Base-by-base conservation (phyloP, 2,329 filamentous ascomycete species). In the Colletotrichum tabaci region DNA sequence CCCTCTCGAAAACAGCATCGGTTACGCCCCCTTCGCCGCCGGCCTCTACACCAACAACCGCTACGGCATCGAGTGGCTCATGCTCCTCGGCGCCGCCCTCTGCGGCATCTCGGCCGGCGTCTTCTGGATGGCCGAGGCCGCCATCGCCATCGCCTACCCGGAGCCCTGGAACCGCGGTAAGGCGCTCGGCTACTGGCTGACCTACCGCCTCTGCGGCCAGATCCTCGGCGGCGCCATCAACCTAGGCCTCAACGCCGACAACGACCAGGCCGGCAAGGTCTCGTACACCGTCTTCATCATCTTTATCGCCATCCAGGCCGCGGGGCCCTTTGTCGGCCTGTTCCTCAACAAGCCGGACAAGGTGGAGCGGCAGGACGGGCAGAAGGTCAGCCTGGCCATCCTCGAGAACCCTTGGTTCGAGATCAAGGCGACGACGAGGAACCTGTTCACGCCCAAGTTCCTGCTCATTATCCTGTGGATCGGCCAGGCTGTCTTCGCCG, bases 51-150 rank as follows among this genome's bases (percentile, higher is more conserved):
- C 87, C 3, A 93, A 94, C 80, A 94, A 93, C 77, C 86, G 92
- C 0, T 94, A 87, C 75, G 91, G 90, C 1, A 89, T 82, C 0
- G 87, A 91, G 74, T 94, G 92, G 92, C 86, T 94, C 12, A 87
- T 91, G 0, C 84, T 94, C 0, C 80, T 94, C 10, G 92, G 92
- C 0, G 91, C 91, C 0, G 91, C 91, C 0, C 82, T 92, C 0
- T 94, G 92, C 73, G 92, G 92, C 21, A 85, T 93, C 42, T 91
- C 89, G 0, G 92, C 92, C 0, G 92, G 92, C 0, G 84, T 94
- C 0, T 94, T 94, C 80, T 94, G 92, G 92, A 91, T 91, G 85
- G 89, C 92, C 0, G 92, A 94, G 80, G 91, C 91, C 0, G 92
- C 92, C 0, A 93, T 94, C 67, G 92, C 92, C 0, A 88, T 94